Conservation (phyloP, 805 yeast species). For the Spathaspora boniae region DNA sequence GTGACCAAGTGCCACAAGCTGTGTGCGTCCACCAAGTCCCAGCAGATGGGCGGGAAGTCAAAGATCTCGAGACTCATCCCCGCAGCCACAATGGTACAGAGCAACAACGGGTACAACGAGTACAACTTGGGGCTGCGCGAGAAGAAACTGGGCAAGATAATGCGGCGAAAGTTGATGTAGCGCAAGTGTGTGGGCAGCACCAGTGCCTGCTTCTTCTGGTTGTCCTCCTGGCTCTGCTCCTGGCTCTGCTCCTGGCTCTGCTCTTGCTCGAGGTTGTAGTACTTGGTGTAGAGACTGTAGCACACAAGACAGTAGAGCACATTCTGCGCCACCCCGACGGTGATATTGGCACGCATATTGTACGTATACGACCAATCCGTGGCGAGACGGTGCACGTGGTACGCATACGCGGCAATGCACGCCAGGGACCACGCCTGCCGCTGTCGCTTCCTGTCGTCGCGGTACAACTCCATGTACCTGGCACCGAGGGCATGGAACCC, state of each 20-base stretch:
- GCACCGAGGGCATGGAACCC: slow-evolving; percentile 70
- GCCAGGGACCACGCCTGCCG: slow-evolving; percentile 34
- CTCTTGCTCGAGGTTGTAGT: slow-evolving; percentile 22
- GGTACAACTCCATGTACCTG: slow-evolving; percentile 60
- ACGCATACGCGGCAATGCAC: slow-evolving; percentile 50
- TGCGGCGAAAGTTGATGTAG: slow-evolving; percentile 19
- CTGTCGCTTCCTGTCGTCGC: slow-evolving; percentile 16
- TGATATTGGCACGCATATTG: slow-evolving; percentile 87
- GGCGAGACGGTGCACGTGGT: slow-evolving; percentile 64
- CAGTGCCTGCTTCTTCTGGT: slow-evolving; percentile 8
- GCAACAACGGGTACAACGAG: slow-evolving; percentile 36
- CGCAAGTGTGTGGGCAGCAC: slow-evolving; percentile 30
- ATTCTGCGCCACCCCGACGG: slow-evolving; percentile 76
- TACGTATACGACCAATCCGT: slow-evolving; percentile 87
- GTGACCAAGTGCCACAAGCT: slow-evolving; percentile 93
- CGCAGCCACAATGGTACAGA: slow-evolving; percentile 43
- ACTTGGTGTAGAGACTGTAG: slow-evolving; percentile 28
- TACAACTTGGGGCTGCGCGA: slow-evolving; percentile 34
- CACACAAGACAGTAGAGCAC: slow-evolving; percentile 27
- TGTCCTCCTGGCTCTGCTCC: background rate
- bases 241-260: slow-evolving; percentile 7
- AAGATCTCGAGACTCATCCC: slow-evolving; percentile 91
- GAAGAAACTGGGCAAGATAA: slow-evolving; percentile 29
- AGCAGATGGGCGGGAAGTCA: slow-evolving; percentile 73
- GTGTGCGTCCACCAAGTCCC: slow-evolving; percentile 81